phyloP scores from a whole-genome alignment of 2,329 filamentous ascomycete genomes.

The Beauveria asiatica region DNA sequence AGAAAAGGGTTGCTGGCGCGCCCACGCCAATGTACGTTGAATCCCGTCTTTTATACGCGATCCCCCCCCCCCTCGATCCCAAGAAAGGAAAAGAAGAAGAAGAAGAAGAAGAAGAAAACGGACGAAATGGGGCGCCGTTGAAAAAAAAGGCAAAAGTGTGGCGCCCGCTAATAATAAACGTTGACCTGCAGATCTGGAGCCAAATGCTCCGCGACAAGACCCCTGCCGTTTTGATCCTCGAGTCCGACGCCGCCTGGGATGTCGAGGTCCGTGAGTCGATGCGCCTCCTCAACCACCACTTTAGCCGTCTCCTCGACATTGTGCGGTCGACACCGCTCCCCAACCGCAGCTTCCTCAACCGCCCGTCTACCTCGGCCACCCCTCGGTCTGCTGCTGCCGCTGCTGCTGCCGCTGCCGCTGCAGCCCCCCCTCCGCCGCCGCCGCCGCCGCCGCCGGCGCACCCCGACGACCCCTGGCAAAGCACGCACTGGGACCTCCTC shows the following conservation, averaged over 20 bases:
- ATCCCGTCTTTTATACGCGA: background rate
- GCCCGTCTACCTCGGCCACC: background rate
- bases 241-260: conserved; percentile 23
- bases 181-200: conserved; percentile 18
- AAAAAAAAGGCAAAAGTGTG: background rate
- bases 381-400: no score
- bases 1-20: conserved; percentile 20
- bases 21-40: conserved; percentile 20
- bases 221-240: conserved; percentile 19
- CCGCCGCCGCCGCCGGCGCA: background rate
- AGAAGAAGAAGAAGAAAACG: no score
- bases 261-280: conserved; percentile 19
- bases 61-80: background rate
- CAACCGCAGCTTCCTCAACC: background rate
- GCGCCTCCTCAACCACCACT: conserved; percentile 17
- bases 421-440: background rate
- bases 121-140: no score
- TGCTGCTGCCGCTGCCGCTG: no score
- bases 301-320: conserved; percentile 11
- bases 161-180: background rate
- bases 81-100: background rate
- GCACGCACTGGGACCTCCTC: conserved; percentile 11
- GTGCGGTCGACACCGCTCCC: background rate
- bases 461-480: conserved; percentile 9
- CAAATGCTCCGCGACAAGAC: conserved; percentile 17